Percentiles rank a stretch among this genome's conserved stretches.
Conservation (phyloP, 148 eudicot species). For the Cornus florida region DNA sequence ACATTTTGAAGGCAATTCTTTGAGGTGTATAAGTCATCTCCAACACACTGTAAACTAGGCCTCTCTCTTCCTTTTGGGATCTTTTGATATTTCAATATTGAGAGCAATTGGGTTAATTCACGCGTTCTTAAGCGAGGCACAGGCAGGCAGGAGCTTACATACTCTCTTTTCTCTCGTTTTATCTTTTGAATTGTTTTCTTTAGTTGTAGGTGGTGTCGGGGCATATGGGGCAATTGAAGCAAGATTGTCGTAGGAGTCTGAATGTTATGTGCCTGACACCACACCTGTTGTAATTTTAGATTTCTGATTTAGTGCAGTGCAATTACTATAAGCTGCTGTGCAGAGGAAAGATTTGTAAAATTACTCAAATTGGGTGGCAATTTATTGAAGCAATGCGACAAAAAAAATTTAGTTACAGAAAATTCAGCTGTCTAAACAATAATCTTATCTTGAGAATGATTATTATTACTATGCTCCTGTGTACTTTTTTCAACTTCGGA, state of each 20-base stretch:
- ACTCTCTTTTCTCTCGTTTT: background rate
- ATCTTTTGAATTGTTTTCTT: background rate
- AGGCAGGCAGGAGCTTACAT: conserved; percentile 1
- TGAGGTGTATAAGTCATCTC: conserved; percentile 15
- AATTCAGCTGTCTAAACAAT: too few species aligned
- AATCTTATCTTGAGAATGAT: too few species aligned
- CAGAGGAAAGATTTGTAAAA: conserved; percentile 6
- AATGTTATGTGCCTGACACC: background rate
- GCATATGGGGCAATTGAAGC: background rate
- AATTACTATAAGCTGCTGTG: conserved; percentile 15
- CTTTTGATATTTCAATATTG: background rate
- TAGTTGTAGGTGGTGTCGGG: background rate
- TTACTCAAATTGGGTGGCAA: conserved; percentile 5
- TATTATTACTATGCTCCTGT: too few species aligned
- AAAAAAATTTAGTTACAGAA: background rate
- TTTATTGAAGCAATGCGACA: conserved; percentile 14
- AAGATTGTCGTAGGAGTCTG: background rate
- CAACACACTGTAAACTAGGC: conserved; percentile 5
- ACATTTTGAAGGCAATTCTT: conserved; percentile 7
- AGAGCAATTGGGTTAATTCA: conserved; percentile 10
- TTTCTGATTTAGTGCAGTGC: conserved; percentile 10
- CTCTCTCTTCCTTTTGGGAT: background rate
- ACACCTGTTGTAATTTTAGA: conserved; percentile 14
- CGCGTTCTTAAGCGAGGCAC: conserved; percentile 1
- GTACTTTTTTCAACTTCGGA: too few species aligned